A percentile compares a stretch with the other conserved stretches of the same genome.
phyloP scores from a whole-genome alignment of 2,329 filamentous ascomycete genomes.

The Rhinocladiella mackenziei region DNA sequence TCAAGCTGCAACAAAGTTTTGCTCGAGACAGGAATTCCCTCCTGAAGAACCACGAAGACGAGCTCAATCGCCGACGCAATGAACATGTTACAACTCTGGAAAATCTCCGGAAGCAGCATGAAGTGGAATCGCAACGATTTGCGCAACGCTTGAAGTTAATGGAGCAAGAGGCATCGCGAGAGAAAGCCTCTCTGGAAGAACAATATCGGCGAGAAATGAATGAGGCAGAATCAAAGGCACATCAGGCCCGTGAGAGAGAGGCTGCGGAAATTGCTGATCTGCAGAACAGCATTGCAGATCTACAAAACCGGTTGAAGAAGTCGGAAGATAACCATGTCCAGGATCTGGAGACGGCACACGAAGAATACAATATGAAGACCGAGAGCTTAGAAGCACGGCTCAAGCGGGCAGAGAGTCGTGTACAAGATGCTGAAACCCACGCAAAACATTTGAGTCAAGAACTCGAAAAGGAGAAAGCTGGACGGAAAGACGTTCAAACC shows the following conservation, averaged over 20 bases:
- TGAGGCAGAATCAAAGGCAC: conserved; percentile 39
- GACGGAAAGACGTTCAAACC: conserved; percentile 58
- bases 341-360: conserved; percentile 56
- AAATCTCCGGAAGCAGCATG: conserved; percentile 42
- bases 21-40: conserved; percentile 22
- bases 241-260: conserved; percentile 39
- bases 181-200: conserved; percentile 16
- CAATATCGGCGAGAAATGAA: conserved; percentile 23
- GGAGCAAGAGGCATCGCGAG: conserved; percentile 22
- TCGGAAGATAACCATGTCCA: conserved; percentile 57
- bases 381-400: conserved; percentile 50
- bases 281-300: conserved; percentile 55
- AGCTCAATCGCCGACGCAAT: conserved; percentile 39
- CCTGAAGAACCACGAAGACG: conserved; percentile 23
- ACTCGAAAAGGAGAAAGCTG: conserved; percentile 55
- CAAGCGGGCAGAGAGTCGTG: conserved; percentile 40
- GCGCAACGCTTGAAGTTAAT: conserved; percentile 45
- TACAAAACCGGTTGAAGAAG: conserved; percentile 51
- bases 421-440: conserved; percentile 34
- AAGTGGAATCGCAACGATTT: conserved; percentile 46
- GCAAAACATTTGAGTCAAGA: conserved; percentile 17
- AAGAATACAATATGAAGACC: conserved; percentile 47
- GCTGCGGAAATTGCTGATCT: conserved; percentile 64
- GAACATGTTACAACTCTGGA: conserved; percentile 46
- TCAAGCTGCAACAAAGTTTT: conserved; percentile 44